Evolutionary conservation across 495 filamentous ascomycete species (phyloP), one percentile per base, ranked within the genome.

Genomic region (Aspergillus sclerotioniger): DNA sequence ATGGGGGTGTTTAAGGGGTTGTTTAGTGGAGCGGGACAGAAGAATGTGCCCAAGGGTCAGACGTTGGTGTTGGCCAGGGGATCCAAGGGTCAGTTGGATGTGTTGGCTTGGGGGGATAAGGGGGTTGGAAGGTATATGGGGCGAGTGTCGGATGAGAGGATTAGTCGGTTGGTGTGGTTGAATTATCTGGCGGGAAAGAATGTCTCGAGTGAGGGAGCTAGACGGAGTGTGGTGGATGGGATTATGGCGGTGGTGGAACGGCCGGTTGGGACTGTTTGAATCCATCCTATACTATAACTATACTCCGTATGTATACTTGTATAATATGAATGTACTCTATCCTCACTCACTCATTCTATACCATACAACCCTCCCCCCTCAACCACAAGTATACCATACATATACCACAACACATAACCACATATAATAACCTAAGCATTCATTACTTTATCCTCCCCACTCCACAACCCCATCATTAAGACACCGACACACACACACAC

Each of bases 131-230:
- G 71, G 53, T 79, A 76, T 68, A 66, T 95, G 66, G 92, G 92
- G 0, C 72, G 76, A 1, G 84, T 97, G 0, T 61, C 69, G 3
- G 94, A 98, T 68, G 88, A 92, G 78, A 77, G 92, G 52, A 75
- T 98, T 9, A 87, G 86, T 53, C 82, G 90, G 54, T 76, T 90
- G 56, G 76, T 98, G 17, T 98, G 93, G 94, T 73, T 96, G 69
- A 87, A 89, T 56, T 98, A 96, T 73, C 71, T 98, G 35, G 91
- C 84, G 17, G 95, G 92, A 8, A 88, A 87, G 72, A 90, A 84
- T 56, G 91, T 96, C 9, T 90, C 91, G 5, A 95, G 90, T 66
- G 91, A 96, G 62, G 80, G 81, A 6, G 89, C 91, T 28, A 80
- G 94, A 59, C 78, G 83, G 76, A 92, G 82, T 54, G 85, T 98